A percentile compares a stretch with the other conserved stretches of the same genome.
Evolutionary conservation across 2,329 filamentous ascomycete genomes (phyloP).

Genomic region (Coniella lustricola): DNA sequence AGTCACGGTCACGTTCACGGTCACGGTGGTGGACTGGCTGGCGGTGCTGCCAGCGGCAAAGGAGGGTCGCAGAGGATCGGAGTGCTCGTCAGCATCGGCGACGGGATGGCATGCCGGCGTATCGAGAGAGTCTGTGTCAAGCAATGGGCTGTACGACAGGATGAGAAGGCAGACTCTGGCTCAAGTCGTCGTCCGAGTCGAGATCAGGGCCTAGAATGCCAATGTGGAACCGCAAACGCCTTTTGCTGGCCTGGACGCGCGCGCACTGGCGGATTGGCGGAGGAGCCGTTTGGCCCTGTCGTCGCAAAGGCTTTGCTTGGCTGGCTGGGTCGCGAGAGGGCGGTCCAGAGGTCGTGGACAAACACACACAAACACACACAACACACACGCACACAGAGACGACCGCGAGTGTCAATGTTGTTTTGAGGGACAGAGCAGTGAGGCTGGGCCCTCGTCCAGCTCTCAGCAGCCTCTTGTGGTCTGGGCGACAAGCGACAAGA

Average conservation of each 20-base stretch:
- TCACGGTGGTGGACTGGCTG: background rate
- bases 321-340: no score
- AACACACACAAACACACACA: no score
- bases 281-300: background rate
- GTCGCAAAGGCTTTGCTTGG: conserved; percentile 2
- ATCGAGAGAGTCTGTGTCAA: background rate
- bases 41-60: conserved; percentile 10
- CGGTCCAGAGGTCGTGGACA: conserved; percentile 9
- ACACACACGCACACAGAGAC: no score
- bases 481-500: background rate
- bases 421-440: no score
- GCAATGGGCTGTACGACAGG: background rate
- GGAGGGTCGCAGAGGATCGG: conserved; percentile 12
- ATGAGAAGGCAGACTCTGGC: background rate
- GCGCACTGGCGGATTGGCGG: background rate
- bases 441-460: background rate
- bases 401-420: no score
- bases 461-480: background rate
- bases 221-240: conserved; percentile 5
- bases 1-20: background rate
- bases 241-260: conserved; percentile 2
- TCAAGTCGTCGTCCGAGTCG: background rate
- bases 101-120: conserved; percentile 13
- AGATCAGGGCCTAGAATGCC: background rate
- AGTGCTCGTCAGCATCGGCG: conserved; percentile 12